Conservation (phyloP, 768 basidiomycete species). For the Suillus brevipes region DNA sequence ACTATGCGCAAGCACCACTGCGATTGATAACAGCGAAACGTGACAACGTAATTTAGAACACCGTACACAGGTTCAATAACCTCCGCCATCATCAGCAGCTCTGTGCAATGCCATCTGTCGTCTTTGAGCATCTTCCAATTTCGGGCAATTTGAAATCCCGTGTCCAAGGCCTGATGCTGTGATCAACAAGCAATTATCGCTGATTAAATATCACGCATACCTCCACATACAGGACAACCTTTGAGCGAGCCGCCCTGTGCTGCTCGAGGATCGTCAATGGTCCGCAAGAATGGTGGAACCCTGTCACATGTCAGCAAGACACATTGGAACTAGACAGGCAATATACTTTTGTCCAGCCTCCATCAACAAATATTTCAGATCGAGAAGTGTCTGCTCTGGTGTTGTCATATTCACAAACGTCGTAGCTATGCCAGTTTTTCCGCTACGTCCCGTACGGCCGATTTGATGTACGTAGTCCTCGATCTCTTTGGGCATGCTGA, state of each 20-base stretch:
- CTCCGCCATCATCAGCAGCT: constrained; percentile 61
- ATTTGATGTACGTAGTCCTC: constrained; percentile 99
- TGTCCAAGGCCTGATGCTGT: constrained; percentile 77
- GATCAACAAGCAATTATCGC: not conserved
- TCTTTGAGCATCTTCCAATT: constrained; percentile 90
- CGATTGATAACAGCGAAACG: too few species aligned
- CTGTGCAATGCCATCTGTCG: constrained; percentile 89
- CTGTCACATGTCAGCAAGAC: constrained; percentile 39
- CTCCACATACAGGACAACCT: constrained; percentile 96
- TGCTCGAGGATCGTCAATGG: constrained; percentile 88
- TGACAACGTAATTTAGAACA: too few species aligned
- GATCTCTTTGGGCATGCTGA: constrained; percentile 99
- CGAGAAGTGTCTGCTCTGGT: constrained; percentile 91
- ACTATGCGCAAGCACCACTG: too few species aligned
- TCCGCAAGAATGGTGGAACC: constrained; percentile 89
- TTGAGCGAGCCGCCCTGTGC: constrained; percentile 74
- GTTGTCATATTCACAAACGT: constrained; percentile 99
- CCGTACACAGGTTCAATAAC: constrained; percentile 31
- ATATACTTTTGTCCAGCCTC: constrained; percentile 96
- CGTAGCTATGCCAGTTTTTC: constrained; percentile 98
- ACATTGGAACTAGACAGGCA: not conserved
- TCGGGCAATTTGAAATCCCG: constrained; percentile 92
- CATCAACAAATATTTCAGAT: constrained; percentile 94
- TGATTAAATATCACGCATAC: constrained; percentile 39
- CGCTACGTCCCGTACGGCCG: constrained; percentile 94